A percentile compares a stretch with the other conserved stretches of the same genome.
These are phyloP conservation scores for Fusarium aywerte DNA, from an alignment of 2,329 filamentous ascomycete genomes.

Conservation along the genomic window DNA sequence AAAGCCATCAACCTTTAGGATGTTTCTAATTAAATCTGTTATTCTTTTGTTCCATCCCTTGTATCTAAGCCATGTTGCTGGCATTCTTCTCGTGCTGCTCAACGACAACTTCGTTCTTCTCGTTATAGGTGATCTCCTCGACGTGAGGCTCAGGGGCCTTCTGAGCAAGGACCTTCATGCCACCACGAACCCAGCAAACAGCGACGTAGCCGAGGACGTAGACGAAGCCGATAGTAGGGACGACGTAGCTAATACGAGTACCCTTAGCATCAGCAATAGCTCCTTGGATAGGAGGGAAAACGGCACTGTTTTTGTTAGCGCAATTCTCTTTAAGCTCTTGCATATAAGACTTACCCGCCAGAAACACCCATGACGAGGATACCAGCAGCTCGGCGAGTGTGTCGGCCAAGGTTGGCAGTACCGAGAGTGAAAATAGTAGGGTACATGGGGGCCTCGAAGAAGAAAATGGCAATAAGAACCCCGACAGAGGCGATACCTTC, in stretches of 20 bases:
- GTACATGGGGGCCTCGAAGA: conserved; percentile 84
- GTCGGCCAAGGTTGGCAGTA: conserved; percentile 77
- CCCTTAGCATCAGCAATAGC: conserved; percentile 39
- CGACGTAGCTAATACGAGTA: conserved; percentile 41
- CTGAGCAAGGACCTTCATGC: conserved; percentile 24
- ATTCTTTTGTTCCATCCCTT: not conserved
- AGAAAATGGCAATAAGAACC: conserved; percentile 77
- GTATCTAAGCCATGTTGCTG: conserved; percentile 22
- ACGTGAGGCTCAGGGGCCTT: conserved; percentile 13
- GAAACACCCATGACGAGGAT: conserved; percentile 75
- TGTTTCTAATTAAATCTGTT: not conserved
- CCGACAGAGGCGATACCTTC: conserved; percentile 59
- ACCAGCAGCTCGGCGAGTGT: conserved; percentile 81
- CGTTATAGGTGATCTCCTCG: conserved; percentile 7
- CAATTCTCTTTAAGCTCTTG: no score
- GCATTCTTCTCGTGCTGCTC: conserved; percentile 42
- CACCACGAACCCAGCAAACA: conserved; percentile 34
- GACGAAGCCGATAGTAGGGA: conserved; percentile 41
- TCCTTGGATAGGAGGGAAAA: conserved; percentile 36
- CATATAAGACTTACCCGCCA: no score
- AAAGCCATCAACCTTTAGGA: not conserved
- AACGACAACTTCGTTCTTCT: conserved; percentile 23
- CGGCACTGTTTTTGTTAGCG: no score
- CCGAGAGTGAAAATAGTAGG: conserved; percentile 82
- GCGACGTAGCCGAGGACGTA: conserved; percentile 40